A percentile compares a stretch with the other conserved stretches of the same genome.
Evolutionary conservation across 805 yeast genomes (phyloP).

Genomic region (Saturnispora quitensis): DNA sequence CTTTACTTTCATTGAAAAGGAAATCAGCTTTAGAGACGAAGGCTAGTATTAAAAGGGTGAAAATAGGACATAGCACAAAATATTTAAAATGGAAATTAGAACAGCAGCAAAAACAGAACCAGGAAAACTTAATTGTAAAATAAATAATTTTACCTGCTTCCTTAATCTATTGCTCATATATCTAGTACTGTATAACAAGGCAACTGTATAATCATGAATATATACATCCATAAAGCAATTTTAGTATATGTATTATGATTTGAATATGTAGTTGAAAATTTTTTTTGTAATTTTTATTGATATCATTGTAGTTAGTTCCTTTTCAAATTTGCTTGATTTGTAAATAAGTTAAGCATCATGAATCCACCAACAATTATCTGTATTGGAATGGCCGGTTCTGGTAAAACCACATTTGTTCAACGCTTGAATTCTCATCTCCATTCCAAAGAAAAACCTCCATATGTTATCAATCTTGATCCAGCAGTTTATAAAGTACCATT

Average conservation of each 20-base stretch:
- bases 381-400: slow-evolving; percentile 55
- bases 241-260: neutral
- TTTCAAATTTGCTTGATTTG: neutral
- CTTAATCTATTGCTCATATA: neutral
- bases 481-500: slow-evolving; percentile 93
- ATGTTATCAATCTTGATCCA: slow-evolving; percentile 91
- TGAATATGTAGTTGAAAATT: neutral
- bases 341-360: neutral
- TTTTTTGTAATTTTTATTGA: neutral
- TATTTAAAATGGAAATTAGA: slow-evolving; percentile 53
- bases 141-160: neutral
- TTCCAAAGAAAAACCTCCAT: slow-evolving; percentile 63
- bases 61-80: slow-evolving; percentile 63
- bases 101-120: slow-evolving; percentile 9
- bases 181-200: neutral
- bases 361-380: slow-evolving; percentile 29
- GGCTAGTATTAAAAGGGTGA: slow-evolving; percentile 25
- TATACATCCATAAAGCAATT: neutral
- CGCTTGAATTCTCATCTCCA: slow-evolving; percentile 85
- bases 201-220: neutral
- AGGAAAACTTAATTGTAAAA: neutral
- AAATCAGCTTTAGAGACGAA: slow-evolving; percentile 5
- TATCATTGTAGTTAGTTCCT: neutral
- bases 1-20: slow-evolving; percentile 9
- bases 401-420: slow-evolving; percentile 97